These are phyloP conservation scores for Luvunga scandens DNA, from an alignment of 345 rosid genomes.

Conservation along the genomic window DNA sequence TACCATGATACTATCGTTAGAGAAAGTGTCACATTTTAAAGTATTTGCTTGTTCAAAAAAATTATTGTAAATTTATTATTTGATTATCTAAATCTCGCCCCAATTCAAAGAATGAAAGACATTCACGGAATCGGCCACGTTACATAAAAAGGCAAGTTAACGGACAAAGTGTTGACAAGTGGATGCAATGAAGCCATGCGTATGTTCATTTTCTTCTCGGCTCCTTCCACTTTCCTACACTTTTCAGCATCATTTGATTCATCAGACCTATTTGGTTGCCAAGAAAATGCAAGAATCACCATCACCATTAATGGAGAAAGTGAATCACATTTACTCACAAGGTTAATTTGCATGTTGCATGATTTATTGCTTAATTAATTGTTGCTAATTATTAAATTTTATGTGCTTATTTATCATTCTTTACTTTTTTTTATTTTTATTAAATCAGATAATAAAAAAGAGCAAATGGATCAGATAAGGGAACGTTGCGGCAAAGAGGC, in stretches of 20 bases:
- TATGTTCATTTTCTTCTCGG: not conserved
- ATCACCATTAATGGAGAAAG: not conserved
- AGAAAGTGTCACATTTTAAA: too few species aligned
- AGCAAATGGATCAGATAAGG: constrained; percentile 29
- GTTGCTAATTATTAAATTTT: not conserved
- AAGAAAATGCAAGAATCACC: not conserved
- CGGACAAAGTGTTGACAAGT: constrained; percentile 30
- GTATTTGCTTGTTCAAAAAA: too few species aligned
- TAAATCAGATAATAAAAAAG: not conserved
- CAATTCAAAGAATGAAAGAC: not conserved
- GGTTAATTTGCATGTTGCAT: constrained; percentile 1
- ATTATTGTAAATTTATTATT: not conserved
- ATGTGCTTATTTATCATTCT: not conserved
- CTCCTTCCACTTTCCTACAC: not conserved
- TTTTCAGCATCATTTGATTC: not conserved
- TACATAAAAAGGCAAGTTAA: not conserved
- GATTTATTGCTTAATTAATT: not conserved
- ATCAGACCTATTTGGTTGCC: not conserved
- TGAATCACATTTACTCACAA: not conserved
- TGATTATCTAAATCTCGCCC: not conserved
- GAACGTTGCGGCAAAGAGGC: constrained; percentile 51
- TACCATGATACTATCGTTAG: too few species aligned
- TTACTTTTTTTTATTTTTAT: not conserved
- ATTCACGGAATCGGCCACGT: not conserved
- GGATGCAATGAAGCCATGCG: constrained; percentile 12